Percentiles rank a stretch among this genome's conserved stretches.
Evolutionary conservation across 768 basidiomycete species (phyloP).

Genomic region (Amylocystis lapponica): DNA sequence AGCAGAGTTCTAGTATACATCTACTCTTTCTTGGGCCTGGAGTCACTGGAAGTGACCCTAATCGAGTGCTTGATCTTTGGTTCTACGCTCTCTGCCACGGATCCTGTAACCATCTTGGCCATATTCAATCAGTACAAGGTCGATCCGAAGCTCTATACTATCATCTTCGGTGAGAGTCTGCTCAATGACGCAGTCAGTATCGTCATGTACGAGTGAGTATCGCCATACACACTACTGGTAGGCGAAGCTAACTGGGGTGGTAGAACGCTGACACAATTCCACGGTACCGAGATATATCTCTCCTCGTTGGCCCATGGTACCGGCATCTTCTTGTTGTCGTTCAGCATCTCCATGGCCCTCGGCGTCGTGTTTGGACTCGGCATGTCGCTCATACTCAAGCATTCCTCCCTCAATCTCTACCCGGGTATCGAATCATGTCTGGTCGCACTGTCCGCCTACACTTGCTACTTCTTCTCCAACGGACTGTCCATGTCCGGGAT

Average conservation of each 20-base stretch:
- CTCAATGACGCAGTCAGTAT: constrained; percentile 99
- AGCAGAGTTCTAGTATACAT: constrained; percentile 88
- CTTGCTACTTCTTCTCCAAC: constrained; percentile 98
- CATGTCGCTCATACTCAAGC: constrained; percentile 91
- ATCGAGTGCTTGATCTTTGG: constrained; percentile 96
- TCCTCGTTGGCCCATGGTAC: constrained; percentile 90
- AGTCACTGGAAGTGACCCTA: constrained; percentile 77
- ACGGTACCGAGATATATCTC: constrained; percentile 81
- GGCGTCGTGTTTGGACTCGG: constrained; percentile 88
- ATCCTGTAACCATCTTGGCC: constrained; percentile 95
- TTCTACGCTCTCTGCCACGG: constrained; percentile 94
- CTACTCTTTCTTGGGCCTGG: constrained; percentile 89
- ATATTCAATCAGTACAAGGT: constrained; percentile 99
- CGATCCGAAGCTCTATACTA: constrained; percentile 93
- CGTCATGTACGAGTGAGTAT: constrained; percentile 98
- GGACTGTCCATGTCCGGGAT: constrained; percentile 93
- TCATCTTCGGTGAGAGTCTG: constrained; percentile 96
- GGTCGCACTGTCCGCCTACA: constrained; percentile 91
- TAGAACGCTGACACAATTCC: constrained; percentile 89
- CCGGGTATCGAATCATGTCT: constrained; percentile 98
- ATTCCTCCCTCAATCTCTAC: constrained; percentile 79
- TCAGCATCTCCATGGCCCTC: constrained; percentile 90
- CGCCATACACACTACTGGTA: neutral
- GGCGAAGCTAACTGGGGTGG: neutral
- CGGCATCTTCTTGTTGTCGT: constrained; percentile 96